phyloP scores from a whole-genome alignment of 2,329 filamentous ascomycete species.

The Fusarium luffae region DNA sequence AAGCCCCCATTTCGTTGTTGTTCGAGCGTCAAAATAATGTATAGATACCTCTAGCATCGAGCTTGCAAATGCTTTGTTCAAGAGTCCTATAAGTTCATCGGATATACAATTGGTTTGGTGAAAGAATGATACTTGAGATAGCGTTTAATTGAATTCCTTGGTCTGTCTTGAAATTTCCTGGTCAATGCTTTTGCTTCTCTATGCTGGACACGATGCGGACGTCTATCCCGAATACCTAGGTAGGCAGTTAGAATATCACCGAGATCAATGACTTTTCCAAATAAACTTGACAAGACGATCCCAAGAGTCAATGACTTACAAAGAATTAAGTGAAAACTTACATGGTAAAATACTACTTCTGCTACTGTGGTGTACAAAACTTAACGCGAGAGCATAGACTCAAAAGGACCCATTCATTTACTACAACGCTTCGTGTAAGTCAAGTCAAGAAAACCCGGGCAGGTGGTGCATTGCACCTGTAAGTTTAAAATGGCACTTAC shows the following conservation, averaged over 20 bases:
- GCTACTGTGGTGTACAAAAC: background rate
- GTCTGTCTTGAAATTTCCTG: background rate
- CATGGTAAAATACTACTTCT: background rate
- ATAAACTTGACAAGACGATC: background rate
- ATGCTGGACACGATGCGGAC: background rate
- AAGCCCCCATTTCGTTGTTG: slow-evolving; percentile 35
- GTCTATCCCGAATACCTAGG: background rate
- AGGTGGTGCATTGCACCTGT: background rate
- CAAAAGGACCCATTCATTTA: background rate
- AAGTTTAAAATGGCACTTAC: background rate
- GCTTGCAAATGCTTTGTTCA: background rate
- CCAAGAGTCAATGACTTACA: background rate
- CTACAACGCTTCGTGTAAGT: background rate
- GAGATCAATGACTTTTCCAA: background rate
- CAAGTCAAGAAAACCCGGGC: background rate
- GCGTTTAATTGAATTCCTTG: background rate
- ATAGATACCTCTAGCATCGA: background rate
- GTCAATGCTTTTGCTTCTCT: background rate
- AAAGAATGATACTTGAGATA: background rate
- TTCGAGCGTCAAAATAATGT: accelerated
- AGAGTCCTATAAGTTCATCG: background rate
- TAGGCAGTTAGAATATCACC: background rate
- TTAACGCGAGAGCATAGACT: background rate
- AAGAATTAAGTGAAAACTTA: background rate
- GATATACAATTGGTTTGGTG: background rate